Evolutionary conservation across 2,329 filamentous ascomycete species (phyloP).

Genomic region (Gaeumannomyces sp.): DNA sequence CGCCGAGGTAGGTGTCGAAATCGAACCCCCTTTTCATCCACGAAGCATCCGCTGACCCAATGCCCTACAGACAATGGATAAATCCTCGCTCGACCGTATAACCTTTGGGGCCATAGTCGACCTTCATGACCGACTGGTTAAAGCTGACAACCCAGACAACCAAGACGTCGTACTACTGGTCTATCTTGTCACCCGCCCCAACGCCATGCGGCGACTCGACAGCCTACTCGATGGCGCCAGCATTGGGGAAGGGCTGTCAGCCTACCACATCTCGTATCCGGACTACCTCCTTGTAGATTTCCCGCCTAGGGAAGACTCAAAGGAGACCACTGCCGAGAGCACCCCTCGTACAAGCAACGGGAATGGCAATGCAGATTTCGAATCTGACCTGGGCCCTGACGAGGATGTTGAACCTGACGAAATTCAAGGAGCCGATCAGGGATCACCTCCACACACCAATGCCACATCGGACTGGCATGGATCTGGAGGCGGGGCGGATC

Average conservation of each 20-base stretch:
- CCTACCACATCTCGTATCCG: slow-evolving; percentile 2
- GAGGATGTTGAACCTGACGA: slow-evolving; percentile 1
- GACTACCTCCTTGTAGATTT: slow-evolving; percentile 4
- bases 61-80: slow-evolving; percentile 14
- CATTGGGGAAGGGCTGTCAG: slow-evolving; percentile 16
- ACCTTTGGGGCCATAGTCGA: slow-evolving; percentile 19
- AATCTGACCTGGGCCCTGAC: background rate
- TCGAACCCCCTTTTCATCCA: too few relatives aligned
- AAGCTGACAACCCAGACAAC: slow-evolving; percentile 15
- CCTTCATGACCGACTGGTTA: slow-evolving; percentile 17
- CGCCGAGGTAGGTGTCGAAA: slow-evolving; percentile 36
- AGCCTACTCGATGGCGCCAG: slow-evolving; percentile 17
- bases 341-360: background rate
- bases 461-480: slow-evolving; percentile 4
- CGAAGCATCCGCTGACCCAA: background rate
- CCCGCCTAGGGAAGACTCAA: slow-evolving; percentile 8
- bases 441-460: background rate
- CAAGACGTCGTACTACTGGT: slow-evolving; percentile 13
- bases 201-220: slow-evolving; percentile 17
- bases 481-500: slow-evolving; percentile 9
- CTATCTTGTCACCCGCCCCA: slow-evolving; percentile 17
- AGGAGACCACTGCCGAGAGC: background rate
- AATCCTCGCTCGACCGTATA: slow-evolving; percentile 17
- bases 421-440: background rate
- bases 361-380: background rate